Conservation (phyloP, 2,329 filamentous ascomycete genomes). For the Sarocladiaceae sp. region DNA sequence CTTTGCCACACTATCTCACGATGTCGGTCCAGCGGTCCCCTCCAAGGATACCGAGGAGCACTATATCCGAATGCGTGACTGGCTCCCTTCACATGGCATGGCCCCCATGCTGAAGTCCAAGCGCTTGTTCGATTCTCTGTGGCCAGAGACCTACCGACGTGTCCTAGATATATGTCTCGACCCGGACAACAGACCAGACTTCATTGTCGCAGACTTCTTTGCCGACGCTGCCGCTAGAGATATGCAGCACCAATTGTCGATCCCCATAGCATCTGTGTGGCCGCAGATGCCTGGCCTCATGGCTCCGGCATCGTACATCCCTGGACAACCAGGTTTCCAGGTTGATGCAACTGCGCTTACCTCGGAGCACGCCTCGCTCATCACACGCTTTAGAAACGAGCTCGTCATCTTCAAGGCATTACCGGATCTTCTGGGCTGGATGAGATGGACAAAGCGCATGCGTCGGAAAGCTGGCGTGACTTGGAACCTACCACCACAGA, state of each 20-base stretch:
- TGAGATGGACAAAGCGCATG: constrained; percentile 28
- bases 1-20: constrained; percentile 26
- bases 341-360: constrained; percentile 27
- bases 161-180: constrained; percentile 16
- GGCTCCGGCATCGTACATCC: constrained; percentile 33
- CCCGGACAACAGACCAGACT: constrained; percentile 25
- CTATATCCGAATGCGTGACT: constrained; percentile 29
- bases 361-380: constrained; percentile 33
- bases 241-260: constrained; percentile 29
- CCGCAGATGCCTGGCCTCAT: constrained; percentile 37
- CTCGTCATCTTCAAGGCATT: constrained; percentile 25
- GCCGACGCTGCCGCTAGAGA: constrained; percentile 36
- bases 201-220: constrained; percentile 40
- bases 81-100: constrained; percentile 27
- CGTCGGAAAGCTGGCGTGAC: constrained; percentile 27
- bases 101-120: constrained; percentile 29
- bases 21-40: constrained; percentile 24
- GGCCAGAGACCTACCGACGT: constrained; percentile 23
- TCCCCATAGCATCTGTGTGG: constrained; percentile 35
- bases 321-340: constrained; percentile 37
- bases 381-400: constrained; percentile 31
- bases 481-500: constrained; percentile 20
- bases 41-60: constrained; percentile 25
- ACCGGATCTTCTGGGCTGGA: constrained; percentile 23
- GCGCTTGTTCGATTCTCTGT: constrained; percentile 31